A percentile compares a stretch with the other conserved stretches of the same genome.
Conservation (phyloP, 257 asterid genomes). For the Fraxinus anomala region DNA sequence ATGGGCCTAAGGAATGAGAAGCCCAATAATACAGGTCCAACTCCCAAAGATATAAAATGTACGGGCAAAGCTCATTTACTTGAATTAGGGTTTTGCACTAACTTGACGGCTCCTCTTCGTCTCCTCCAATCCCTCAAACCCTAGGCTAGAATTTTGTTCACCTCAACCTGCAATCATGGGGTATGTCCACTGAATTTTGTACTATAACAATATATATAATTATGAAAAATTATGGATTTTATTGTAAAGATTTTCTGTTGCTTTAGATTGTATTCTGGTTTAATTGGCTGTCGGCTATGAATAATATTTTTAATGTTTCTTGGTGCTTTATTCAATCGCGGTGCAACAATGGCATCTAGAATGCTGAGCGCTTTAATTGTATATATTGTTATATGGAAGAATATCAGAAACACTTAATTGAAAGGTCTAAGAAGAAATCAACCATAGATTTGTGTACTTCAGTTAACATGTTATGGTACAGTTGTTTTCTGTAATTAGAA, state of each 20-base stretch:
- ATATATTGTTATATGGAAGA: neutral
- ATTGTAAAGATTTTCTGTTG: conserved; percentile 7
- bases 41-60: too few species aligned
- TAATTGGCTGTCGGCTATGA: neutral
- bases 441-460: neutral
- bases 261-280: conserved; percentile 8
- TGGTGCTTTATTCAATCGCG: neutral
- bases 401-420: too few species aligned
- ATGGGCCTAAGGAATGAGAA: neutral
- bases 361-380: neutral
- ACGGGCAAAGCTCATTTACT: neutral
- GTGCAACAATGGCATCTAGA: neutral
- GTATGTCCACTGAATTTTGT: conserved; percentile 24
- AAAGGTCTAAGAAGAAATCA: neutral
- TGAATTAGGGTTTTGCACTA: conserved; percentile 28
- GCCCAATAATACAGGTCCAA: neutral
- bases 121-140: conserved; percentile 21
- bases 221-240: neutral
- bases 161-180: conserved; percentile 47
- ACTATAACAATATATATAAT: neutral
- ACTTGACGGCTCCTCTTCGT: conserved; percentile 22
- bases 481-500: neutral
- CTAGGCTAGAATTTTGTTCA: conserved; percentile 11
- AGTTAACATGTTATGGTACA: neutral
- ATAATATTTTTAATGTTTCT: neutral